These are phyloP conservation scores for Sanguinoderma infundibulare DNA, from an alignment of 1,284 basidiomycete species.

Conservation along the genomic window DNA sequence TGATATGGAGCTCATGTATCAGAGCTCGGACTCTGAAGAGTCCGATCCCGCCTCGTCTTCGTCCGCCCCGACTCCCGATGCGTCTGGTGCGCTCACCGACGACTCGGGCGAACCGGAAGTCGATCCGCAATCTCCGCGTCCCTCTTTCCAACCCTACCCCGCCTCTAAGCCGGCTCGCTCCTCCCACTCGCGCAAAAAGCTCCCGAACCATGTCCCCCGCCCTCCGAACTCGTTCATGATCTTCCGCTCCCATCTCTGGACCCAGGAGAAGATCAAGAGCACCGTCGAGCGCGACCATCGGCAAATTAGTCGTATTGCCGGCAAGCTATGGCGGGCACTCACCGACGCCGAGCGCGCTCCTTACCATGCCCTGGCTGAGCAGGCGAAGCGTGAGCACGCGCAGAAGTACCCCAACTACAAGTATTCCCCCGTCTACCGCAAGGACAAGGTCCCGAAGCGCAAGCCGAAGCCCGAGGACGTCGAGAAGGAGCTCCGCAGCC, in stretches of 20 bases:
- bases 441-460: constrained; percentile 35
- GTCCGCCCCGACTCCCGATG: neutral
- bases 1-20: constrained; percentile 22
- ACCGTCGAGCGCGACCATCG: constrained; percentile 50
- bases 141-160: neutral
- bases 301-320: constrained; percentile 56
- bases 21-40: neutral
- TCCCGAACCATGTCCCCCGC: constrained; percentile 61
- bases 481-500: constrained; percentile 43
- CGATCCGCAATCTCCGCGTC: constrained; percentile 9
- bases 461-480: constrained; percentile 36
- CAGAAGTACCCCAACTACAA: constrained; percentile 59
- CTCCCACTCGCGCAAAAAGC: constrained; percentile 47
- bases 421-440: constrained; percentile 48
- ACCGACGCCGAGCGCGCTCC: constrained; percentile 39
- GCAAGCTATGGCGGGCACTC: constrained; percentile 45
- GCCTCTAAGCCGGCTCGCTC: constrained; percentile 22
- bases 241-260: constrained; percentile 75
- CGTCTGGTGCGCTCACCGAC: constrained; percentile 5
- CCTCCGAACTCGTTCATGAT: constrained; percentile 88
- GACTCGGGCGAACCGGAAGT: constrained; percentile 19
- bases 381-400: constrained; percentile 54
- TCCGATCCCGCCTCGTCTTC: constrained; percentile 5
- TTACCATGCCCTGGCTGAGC: constrained; percentile 48
- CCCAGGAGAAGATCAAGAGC: constrained; percentile 44